Conservation (phyloP, 2,329 filamentous ascomycete genomes). For the Venturia oleaginea region DNA sequence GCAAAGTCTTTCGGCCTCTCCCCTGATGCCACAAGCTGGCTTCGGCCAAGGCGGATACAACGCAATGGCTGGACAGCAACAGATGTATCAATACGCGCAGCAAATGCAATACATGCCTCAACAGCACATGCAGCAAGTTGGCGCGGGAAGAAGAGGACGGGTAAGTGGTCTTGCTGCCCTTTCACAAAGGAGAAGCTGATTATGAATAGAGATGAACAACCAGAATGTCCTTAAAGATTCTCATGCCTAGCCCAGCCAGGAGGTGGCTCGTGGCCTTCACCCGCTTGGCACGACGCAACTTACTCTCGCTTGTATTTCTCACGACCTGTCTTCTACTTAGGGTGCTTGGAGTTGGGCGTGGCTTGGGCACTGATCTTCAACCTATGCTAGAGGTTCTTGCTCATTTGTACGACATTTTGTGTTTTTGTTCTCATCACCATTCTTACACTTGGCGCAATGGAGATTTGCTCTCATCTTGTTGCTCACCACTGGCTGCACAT, state of each 20-base stretch:
- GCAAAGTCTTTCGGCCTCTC: not conserved
- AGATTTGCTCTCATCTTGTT: not conserved
- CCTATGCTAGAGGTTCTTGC: not conserved
- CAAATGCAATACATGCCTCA: conserved; percentile 8
- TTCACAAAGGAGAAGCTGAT: not conserved
- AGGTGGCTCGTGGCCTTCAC: not conserved
- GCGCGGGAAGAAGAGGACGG: conserved; percentile 12
- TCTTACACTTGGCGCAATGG: not conserved
- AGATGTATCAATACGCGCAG: conserved; percentile 13
- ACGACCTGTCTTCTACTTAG: not conserved
- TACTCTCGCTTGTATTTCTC: not conserved
- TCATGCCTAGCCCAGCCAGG: not conserved
- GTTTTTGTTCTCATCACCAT: not conserved
- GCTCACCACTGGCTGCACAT: not conserved
- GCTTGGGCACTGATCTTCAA: not conserved
- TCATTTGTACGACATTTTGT: not conserved
- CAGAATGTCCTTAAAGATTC: not conserved
- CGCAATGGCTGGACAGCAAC: conserved; percentile 13
- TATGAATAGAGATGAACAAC: not conserved
- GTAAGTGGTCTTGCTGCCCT: not conserved
- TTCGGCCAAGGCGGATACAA: conserved; percentile 11
- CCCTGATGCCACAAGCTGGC: conserved; percentile 13
- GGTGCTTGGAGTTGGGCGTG: not conserved
- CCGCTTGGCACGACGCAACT: not conserved
- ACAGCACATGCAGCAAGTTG: conserved; percentile 14